Percentiles rank a stretch among this genome's conserved stretches.
phyloP scores from a whole-genome alignment of 164 flowering plant species.

The Platanus orientalis region DNA sequence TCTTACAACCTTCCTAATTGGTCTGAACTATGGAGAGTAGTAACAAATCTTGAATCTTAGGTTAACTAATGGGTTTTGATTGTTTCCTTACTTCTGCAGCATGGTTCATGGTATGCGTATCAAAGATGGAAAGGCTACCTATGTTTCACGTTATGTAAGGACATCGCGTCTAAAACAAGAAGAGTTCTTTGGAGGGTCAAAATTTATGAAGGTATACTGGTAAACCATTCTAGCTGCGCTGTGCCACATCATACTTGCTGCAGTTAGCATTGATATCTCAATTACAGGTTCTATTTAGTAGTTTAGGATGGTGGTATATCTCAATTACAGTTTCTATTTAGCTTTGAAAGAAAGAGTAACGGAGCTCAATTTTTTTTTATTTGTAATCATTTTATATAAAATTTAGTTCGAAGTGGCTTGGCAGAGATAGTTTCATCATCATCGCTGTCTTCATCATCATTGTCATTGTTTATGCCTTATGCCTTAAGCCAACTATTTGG shows the following conservation, averaged over 20 bases:
- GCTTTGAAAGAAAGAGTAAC: too few relatives aligned
- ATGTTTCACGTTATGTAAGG: constrained; percentile 85
- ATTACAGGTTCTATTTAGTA: too few relatives aligned
- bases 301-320: too few relatives aligned
- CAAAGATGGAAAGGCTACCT: constrained; percentile 93
- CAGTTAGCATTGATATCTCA: too few relatives aligned
- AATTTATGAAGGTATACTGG: constrained; percentile 77
- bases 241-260: background rate
- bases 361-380: background rate
- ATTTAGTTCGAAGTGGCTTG: background rate
- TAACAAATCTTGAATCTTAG: background rate
- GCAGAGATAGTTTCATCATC: background rate
- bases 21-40: background rate
- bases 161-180: constrained; percentile 92
- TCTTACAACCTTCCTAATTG: background rate
- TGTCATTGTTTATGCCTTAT: background rate
- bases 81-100: constrained; percentile 33
- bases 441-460: background rate
- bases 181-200: constrained; percentile 75
- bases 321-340: too few relatives aligned
- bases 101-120: constrained; percentile 96
- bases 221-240: background rate
- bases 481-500: background rate
- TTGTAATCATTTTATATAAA: too few relatives aligned
- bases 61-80: background rate